Evolutionary conservation across 164 flowering plant genomes (phyloP), one percentile per base, ranked within the genome.

Genomic region (Protea cynaroides): DNA sequence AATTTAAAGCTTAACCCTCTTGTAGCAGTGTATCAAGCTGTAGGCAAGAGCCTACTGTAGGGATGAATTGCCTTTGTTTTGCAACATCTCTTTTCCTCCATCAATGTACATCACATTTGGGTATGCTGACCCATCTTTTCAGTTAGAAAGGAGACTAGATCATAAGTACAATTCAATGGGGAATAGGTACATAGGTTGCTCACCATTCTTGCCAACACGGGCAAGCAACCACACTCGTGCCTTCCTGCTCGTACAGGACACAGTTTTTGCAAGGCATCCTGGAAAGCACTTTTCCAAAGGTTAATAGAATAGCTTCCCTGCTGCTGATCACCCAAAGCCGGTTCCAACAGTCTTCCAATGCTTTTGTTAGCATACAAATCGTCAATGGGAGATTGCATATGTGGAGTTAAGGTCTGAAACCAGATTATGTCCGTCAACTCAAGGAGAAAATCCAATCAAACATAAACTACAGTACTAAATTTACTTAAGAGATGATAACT

Each of bases 191-290:
- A 29, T 29, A 3, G 29, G 68, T 1, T 46, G 54, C 74, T 15
- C 75, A 95, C 99, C 92, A 84, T 79, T 78, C 86, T 90, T 54
- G 96, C 92, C 72, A 95, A 72, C 23, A 86, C 80, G 25, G 98
- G 93, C 74, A 95, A 79, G 82, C 99, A 95, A 64, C 99, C 99
- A 71, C 99, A 95, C 62, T 88, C 93, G 72, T 92, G 97, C 24
- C 96, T 89, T 29, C 79, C 91, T 23, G 92, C 94, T 69, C 97
- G 85, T 64, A 95, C 82, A 69, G 99, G 99, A 78, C 99, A 95
- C 64, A 95, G 86, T 67, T 87, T 80, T 74, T 80, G 88, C 55
- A 78, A 80, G 36, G 99, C 96, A 79, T 90, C 95, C 55, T 79
- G 80, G 74, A 95, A 92, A 72, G 99, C 97, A 71, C 75, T 81